phyloP scores from a whole-genome alignment of 768 basidiomycete species.

The Termitomyces heimii region DNA sequence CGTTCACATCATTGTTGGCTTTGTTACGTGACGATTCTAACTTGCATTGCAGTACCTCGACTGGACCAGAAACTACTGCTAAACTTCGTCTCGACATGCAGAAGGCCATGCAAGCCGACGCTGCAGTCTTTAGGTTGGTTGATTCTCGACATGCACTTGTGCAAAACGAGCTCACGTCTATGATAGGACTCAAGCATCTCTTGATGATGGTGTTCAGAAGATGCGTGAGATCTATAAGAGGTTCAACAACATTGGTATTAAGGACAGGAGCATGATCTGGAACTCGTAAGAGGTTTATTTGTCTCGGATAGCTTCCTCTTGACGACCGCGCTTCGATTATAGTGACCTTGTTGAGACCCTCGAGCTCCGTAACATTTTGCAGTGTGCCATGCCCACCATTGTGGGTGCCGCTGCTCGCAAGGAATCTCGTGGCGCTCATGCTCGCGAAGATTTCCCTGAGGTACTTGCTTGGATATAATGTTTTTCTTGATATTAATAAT shows the following conservation, averaged over 20 bases:
- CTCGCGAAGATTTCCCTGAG: slow-evolving; percentile 97
- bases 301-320: neutral
- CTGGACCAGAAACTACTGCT: slow-evolving; percentile 81
- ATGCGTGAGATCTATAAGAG: slow-evolving; percentile 82
- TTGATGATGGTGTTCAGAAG: slow-evolving; percentile 92
- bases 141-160: neutral
- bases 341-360: slow-evolving; percentile 97
- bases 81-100: slow-evolving; percentile 95
- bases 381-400: slow-evolving; percentile 95
- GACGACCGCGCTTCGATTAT: slow-evolving; percentile 1
- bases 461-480: slow-evolving; percentile 38
- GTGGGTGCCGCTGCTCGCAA: slow-evolving; percentile 88
- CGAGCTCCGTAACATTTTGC: slow-evolving; percentile 93
- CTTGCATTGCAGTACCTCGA: slow-evolving; percentile 47
- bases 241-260: slow-evolving; percentile 89
- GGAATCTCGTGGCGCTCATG: slow-evolving; percentile 98
- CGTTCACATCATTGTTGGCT: neutral
- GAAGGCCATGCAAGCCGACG: slow-evolving; percentile 98
- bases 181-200: slow-evolving; percentile 71
- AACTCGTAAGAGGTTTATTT: slow-evolving; percentile 67
- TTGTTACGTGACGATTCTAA: neutral
- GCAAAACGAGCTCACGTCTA: neutral
- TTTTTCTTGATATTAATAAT: neutral
- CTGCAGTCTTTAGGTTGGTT: slow-evolving; percentile 86
- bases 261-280: slow-evolving; percentile 99